phyloP scores from a whole-genome alignment of 1,139 yeast species.

The Hemisphaericaspora lyxosophila region DNA sequence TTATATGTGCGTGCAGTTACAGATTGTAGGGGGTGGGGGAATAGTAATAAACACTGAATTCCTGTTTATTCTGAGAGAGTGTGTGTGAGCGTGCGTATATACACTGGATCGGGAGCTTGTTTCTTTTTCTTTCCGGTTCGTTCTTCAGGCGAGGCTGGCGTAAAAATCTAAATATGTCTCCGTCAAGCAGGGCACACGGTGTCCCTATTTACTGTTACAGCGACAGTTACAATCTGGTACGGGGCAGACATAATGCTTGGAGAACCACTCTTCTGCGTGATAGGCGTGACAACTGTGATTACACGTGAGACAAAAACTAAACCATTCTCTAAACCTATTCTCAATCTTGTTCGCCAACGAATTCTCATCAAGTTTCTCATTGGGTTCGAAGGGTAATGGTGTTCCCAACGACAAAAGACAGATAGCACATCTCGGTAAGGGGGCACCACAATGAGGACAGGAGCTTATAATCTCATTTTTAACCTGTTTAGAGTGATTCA shows the following conservation, averaged over 20 bases:
- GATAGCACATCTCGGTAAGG: conserved; percentile 89
- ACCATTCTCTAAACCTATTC: conserved; percentile 64
- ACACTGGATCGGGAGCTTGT: no score
- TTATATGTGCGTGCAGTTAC: no score
- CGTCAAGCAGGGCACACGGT: no score
- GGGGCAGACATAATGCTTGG: conserved; percentile 83
- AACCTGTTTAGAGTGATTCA: conserved; percentile 17
- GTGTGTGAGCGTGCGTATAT: no score
- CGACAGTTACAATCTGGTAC: conserved; percentile 89
- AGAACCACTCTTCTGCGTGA: conserved; percentile 95
- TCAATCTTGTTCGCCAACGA: conserved; percentile 24
- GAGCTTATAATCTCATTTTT: conserved; percentile 31
- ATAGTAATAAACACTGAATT: no score
- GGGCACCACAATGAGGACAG: conserved; percentile 86
- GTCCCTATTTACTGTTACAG: conserved; percentile 55
- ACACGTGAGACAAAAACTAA: conserved; percentile 86
- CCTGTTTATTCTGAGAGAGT: no score
- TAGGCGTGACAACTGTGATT: conserved; percentile 94
- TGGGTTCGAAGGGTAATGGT: conserved; percentile 48
- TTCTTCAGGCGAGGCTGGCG: no score
- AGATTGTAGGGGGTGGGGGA: no score
- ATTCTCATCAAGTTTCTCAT: conserved; percentile 18
- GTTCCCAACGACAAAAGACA: conserved; percentile 83
- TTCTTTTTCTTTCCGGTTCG: no score
- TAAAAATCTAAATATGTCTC: no score